Percentiles rank a stretch among this genome's conserved stretches.
These are phyloP conservation scores for Alternaria sp. DNA, from an alignment of 2,329 filamentous ascomycete species.

Conservation along the genomic window DNA sequence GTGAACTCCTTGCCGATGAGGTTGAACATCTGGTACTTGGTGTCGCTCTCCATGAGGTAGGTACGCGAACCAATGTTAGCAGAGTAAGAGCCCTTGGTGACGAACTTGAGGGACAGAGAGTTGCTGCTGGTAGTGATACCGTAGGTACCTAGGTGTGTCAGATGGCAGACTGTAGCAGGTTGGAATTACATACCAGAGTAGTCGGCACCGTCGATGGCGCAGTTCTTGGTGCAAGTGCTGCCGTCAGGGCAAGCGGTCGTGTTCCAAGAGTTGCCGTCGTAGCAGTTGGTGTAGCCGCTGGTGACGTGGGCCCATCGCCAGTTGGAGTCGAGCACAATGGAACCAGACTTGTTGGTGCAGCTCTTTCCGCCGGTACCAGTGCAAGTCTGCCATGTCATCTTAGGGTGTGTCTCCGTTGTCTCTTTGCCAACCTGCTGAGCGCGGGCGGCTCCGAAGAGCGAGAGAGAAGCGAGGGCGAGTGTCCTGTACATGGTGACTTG, in stretches of 20 bases:
- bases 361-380: conserved; percentile 50
- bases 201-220: conserved; percentile 55
- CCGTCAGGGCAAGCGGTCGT: conserved; percentile 51
- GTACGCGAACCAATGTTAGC: conserved; percentile 54
- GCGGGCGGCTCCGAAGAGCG: conserved; percentile 50
- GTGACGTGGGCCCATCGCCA: conserved; percentile 60
- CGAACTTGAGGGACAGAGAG: conserved; percentile 64
- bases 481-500: conserved; percentile 51
- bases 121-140: conserved; percentile 62
- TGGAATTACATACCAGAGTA: conserved; percentile 42
- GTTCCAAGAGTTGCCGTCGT: conserved; percentile 57
- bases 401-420: conserved; percentile 53
- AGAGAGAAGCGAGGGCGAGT: conserved; percentile 52
- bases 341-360: conserved; percentile 49
- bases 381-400: conserved; percentile 51
- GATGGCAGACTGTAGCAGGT: background rate
- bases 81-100: conserved; percentile 60
- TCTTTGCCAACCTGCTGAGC: conserved; percentile 55
- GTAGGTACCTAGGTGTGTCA: conserved; percentile 43
- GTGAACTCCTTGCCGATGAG: conserved; percentile 53
- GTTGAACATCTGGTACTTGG: conserved; percentile 55
- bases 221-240: conserved; percentile 50
- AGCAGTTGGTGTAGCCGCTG: conserved; percentile 59
- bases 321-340: conserved; percentile 57
- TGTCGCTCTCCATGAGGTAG: conserved; percentile 53